Evolutionary conservation across 164 flowering plant species (phyloP), one percentile per base, ranked within the genome.

Genomic region (Nymphaea thermarum): DNA sequence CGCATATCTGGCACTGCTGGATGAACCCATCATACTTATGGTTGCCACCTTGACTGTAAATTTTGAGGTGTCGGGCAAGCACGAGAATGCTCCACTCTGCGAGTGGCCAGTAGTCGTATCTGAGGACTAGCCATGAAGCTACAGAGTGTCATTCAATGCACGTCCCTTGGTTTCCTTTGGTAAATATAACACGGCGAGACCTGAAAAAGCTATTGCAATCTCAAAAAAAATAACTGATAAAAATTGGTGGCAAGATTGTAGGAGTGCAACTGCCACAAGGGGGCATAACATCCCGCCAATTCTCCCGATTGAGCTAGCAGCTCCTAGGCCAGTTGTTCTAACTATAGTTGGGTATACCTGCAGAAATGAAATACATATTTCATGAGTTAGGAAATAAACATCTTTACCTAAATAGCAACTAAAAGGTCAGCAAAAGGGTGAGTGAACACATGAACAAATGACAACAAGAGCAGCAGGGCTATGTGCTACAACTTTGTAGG

Each of bases 281-380:
- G 98, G 98, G 68, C 96, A 90, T 18, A 86, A 4, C 77, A 93
- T 82, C 8, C 96, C 96, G 11, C 94, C 95, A 36, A 92, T 84
- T 77, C 90, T 84, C 71, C 89, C 96, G 43, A 89, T 72, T n/a
- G 91, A 73, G 74, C 84, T 84, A 6, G 84, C 91, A 64, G 82
- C 66, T 72, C 98, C 96, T 59, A 83, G 79, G 43, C 90, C 95
- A 0, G 91, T 88, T 43, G 90, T 67, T 75, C 96, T 80, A 18
- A 88, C 77, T 2, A 82, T 80, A 4, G 96, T 92, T 64, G 98
- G 94, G 72, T 89, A 92, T 73, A 88, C 74, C 94, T 91, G 60
- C 77, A 60, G 42, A 7, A 60, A 66, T 4, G 45, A 65, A 25
- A 25, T 25, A 25, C 36, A 25, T 25, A 25, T 25, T 25, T 25